Evolutionary conservation across 2,329 filamentous ascomycete species (phyloP).

Genomic region (Blastomyces percursus): DNA sequence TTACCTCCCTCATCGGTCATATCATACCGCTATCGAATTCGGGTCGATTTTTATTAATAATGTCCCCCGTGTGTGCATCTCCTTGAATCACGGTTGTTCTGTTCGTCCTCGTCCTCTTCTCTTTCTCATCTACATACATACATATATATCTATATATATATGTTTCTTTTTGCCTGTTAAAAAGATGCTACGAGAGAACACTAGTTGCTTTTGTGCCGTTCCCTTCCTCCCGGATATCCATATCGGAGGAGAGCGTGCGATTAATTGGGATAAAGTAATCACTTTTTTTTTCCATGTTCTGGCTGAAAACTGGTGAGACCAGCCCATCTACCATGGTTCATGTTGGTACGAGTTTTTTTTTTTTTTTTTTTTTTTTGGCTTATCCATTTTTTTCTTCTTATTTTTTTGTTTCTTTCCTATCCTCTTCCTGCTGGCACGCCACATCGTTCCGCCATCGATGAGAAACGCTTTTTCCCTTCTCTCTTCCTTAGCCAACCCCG

Average conservation of each 20-base stretch:
- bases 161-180: not conserved
- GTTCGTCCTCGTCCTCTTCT: not conserved
- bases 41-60: not conserved
- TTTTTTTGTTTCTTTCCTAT: too few relatives aligned
- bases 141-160: not conserved
- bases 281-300: not conserved
- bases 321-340: not conserved
- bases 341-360: not conserved
- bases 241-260: not conserved
- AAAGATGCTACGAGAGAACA: not conserved
- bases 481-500: too few relatives aligned
- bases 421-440: too few relatives aligned
- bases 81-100: not conserved
- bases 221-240: not conserved
- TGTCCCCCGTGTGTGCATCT: not conserved
- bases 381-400: too few relatives aligned
- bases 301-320: not conserved
- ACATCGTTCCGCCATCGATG: too few relatives aligned
- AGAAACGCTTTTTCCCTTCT: too few relatives aligned
- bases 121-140: not conserved
- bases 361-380: too few relatives aligned
- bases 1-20: not conserved
- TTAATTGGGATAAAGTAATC: not conserved
- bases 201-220: not conserved
- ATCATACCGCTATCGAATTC: not conserved